These are phyloP conservation scores for Pholiota microspora DNA, from an alignment of 768 basidiomycete species.

Conservation along the genomic window DNA sequence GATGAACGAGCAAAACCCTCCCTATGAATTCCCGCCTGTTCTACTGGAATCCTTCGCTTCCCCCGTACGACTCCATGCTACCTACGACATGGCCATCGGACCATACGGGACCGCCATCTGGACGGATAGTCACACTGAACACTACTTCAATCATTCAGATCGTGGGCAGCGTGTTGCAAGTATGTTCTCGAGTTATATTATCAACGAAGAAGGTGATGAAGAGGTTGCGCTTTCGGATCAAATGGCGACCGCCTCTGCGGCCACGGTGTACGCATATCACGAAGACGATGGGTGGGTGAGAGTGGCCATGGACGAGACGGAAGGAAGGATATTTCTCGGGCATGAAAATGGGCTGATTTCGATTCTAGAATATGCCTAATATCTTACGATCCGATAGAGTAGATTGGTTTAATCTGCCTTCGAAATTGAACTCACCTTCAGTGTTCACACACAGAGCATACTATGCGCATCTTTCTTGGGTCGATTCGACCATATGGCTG, in stretches of 20 bases:
- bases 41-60: conserved; percentile 43
- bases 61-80: conserved; percentile 56
- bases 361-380: conserved; percentile 47
- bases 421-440: not conserved
- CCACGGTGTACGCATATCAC: conserved; percentile 44
- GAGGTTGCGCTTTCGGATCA: conserved; percentile 24
- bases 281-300: conserved; percentile 50
- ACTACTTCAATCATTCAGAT: conserved; percentile 40
- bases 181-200: conserved; percentile 16
- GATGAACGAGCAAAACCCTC: conserved; percentile 36
- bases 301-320: conserved; percentile 44
- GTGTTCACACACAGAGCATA: too few species aligned
- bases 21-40: conserved; percentile 40
- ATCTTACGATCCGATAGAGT: not conserved
- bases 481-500: not conserved
- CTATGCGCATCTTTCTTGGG: too few species aligned
- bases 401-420: not conserved
- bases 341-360: conserved; percentile 45
- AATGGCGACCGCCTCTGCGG: conserved; percentile 26
- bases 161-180: conserved; percentile 63
- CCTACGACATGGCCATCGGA: conserved; percentile 53
- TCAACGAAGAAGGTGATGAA: conserved; percentile 18
- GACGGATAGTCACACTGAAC: conserved; percentile 63
- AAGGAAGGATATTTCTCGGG: conserved; percentile 46
- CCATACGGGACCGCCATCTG: conserved; percentile 62